Base-by-base conservation (phyloP, 768 basidiomycete genomes). In the Boletellus ananiceps region DNA sequence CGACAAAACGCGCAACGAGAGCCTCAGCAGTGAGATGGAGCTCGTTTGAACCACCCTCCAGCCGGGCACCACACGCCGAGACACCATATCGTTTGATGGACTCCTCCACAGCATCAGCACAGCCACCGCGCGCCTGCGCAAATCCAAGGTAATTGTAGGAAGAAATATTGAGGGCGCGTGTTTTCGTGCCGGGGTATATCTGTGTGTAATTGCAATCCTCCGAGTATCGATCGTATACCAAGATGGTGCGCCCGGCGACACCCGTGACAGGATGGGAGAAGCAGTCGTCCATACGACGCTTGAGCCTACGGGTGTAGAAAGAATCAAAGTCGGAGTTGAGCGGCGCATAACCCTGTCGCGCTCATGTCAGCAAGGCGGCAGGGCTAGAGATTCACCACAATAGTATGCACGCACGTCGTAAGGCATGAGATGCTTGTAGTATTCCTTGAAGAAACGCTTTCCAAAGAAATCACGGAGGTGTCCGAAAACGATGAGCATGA, bases 141-240 rank as follows among this genome's bases (percentile, higher is more conserved):
- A 99, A 99, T 4, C 96, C 96, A 60, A 99, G 91, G 66, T 98
- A 99, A 72, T 98, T 99, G 75, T 99, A 99, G 8, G 93, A 96
- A 1, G 93, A 94, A 57, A 98, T 88, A 68, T 99, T 99, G 58
- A 99, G 85, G 0, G 86, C 88, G 45, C 94, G 89, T 0, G 91
- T 93, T 21, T 77, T 80, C 1, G 75, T 79, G 51, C 93, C 95
- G 2, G 90, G 88, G 59, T 85, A 74, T 43, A 81, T 69, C 51
- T 89, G 85, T 4, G 84, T 85, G 62, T 79, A 74, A 70, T 93
- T 89, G 73, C 86, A 84, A 69, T 96, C 87, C 42, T 78, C 70
- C 12, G 91, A 88, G 56, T 80, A 76, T 38, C 95, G 88, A 71
- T 98, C 92, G 43, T 92, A 79, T 49, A 88, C 76, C 38, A 83